Percentiles rank a stretch among this genome's conserved stretches.
These are phyloP conservation scores for Lactarius psammicola DNA, from an alignment of 768 basidiomycete species.

Conservation along the genomic window DNA sequence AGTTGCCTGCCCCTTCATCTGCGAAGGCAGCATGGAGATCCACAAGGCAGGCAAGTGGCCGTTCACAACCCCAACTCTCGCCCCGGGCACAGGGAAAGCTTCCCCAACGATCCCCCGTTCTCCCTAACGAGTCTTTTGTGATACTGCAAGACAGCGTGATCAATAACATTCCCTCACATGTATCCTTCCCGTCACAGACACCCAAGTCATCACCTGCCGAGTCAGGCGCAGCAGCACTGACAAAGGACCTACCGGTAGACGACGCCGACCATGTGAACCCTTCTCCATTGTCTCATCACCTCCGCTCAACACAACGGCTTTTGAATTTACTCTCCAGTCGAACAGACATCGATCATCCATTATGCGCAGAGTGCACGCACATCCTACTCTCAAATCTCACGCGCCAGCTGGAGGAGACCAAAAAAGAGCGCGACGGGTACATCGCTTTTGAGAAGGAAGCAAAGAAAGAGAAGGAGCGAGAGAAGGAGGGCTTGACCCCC, in stretches of 20 bases:
- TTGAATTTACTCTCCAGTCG: constrained; percentile 75
- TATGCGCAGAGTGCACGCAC: constrained; percentile 93
- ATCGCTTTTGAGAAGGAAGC: constrained; percentile 90
- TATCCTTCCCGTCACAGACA: constrained; percentile 42
- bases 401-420: constrained; percentile 83
- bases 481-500: constrained; percentile 55
- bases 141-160: constrained; percentile 83
- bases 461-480: constrained; percentile 74
- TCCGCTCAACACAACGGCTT: constrained; percentile 70
- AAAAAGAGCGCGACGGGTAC: constrained; percentile 89
- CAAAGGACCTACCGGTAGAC: constrained; percentile 39
- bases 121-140: constrained; percentile 88
- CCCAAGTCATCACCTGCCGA: constrained; percentile 46
- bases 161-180: constrained; percentile 60
- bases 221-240: constrained; percentile 35
- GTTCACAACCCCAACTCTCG: constrained; percentile 42
- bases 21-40: constrained; percentile 65
- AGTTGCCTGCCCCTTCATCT: constrained; percentile 48
- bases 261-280: constrained; percentile 59
- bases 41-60: constrained; percentile 44
- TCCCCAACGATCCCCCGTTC: constrained; percentile 48
- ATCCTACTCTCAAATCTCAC: constrained; percentile 72
- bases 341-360: constrained; percentile 85
- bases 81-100: constrained; percentile 61
- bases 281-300: constrained; percentile 73